Evolutionary conservation across 192 early-diverging fungal species (phyloP), one percentile per base, ranked within the genome.

Genomic region (Phlyctochytrium bullatum): DNA sequence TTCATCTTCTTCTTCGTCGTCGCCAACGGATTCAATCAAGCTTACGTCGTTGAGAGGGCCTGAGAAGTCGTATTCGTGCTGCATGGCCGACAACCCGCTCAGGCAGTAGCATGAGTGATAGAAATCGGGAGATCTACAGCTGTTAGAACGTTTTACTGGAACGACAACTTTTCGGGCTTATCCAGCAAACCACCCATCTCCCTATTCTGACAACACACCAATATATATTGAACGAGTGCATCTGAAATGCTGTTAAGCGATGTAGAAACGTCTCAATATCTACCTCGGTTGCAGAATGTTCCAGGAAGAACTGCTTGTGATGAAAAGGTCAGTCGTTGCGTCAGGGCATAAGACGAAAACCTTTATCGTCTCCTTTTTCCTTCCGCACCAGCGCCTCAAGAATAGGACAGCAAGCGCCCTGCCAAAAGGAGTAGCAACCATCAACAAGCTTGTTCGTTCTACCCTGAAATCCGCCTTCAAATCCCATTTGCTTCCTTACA

Each of bases 401-500:
- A 17, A 99, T 62, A 0, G 91, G 86, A 40, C 90, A 90, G 1
- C 86, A 75, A 4, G 88, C 94, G 4, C 93, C 94, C 32, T 90
- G 84, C 97, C 97, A 99, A 69, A 94, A 94, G 0, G 97, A 92
- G 76, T 99, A 99, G 71, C 97, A 99, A 0, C 95, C 97, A 76
- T 99, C 97, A 0, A 99, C 97, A 0, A 99, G 81, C 77, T 99
- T 99, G 75, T 99, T 99, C 0, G 92, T 90, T 40, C 97, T 80
- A 3, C 97, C 97, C 61, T 92, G 92, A 69, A 97, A 99, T 28
- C 97, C 97, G 50, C 95, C 95, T 79, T 99, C 97, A 27, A 93
- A 66, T 31, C 75, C 72, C 91, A 97, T 88, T 78, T 99, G 97
- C 36, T 93, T 74, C 1, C 73, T 76, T 23, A 73, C 69, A 54